Percentiles rank a stretch among this genome's conserved stretches.
Conservation (phyloP, 371 early-diverging fungal genomes). For the Mortierella polycephala region DNA sequence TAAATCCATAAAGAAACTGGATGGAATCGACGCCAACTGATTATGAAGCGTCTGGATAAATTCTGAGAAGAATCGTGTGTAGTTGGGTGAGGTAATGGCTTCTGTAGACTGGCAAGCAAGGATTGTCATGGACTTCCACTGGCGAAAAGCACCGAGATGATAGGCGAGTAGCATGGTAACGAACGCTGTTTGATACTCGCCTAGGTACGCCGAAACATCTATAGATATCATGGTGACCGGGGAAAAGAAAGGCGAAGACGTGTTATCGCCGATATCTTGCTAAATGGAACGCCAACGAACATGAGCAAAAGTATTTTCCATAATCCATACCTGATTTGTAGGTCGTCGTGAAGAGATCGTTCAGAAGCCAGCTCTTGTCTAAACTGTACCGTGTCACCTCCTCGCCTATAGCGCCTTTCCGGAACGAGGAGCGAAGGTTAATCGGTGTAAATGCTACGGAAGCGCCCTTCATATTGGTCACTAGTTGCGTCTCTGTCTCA, state of each 20-base stretch:
- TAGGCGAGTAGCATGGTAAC: conserved; percentile 51
- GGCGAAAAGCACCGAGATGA: conserved; percentile 53
- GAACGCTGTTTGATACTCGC: conserved; percentile 49
- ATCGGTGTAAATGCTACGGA: conserved; percentile 66
- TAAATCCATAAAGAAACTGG: conserved; percentile 53
- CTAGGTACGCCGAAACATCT: conserved; percentile 35
- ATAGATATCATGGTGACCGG: background rate
- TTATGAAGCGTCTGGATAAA: conserved; percentile 39
- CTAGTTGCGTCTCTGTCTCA: conserved; percentile 10
- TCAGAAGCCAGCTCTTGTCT: conserved; percentile 91
- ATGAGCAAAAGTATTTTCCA: too few species aligned
- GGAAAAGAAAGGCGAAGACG: background rate
- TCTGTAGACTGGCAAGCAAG: conserved; percentile 49
- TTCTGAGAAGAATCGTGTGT: conserved; percentile 19
- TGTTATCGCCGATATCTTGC: background rate
- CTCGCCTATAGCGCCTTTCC: conserved; percentile 74
- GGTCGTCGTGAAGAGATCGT: conserved; percentile 50
- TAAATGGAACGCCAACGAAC: background rate
- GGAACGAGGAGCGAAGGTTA: conserved; percentile 86
- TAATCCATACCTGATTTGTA: conserved; percentile 27
- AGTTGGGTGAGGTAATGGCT: conserved; percentile 40
- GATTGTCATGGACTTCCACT: conserved; percentile 53
- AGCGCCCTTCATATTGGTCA: background rate
- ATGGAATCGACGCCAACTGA: conserved; percentile 47
- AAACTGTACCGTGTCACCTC: conserved; percentile 84